phyloP scores from a whole-genome alignment of 176 grass and related monocot genomes.

The Phragmites australis region DNA sequence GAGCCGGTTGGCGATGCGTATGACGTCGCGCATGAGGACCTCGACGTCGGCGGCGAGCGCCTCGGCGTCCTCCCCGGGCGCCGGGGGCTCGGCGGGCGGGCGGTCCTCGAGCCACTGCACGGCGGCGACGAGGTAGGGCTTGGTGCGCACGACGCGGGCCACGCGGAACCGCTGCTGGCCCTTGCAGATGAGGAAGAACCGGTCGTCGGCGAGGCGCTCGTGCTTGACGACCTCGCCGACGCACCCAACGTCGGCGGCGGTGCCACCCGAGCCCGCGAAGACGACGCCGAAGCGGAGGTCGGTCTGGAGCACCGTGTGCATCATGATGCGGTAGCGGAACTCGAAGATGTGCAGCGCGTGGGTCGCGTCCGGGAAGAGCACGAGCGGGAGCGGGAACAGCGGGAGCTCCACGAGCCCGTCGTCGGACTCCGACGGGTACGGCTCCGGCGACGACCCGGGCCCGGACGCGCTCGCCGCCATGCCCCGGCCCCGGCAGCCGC shows the following conservation, averaged over 20 bases:
- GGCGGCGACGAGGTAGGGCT: conserved; percentile 93
- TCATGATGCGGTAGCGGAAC: conserved; percentile 97
- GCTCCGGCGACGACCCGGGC: conserved; percentile 28
- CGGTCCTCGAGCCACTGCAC: conserved; percentile 97
- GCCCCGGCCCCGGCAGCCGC: conserved; percentile 13
- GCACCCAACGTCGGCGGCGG: conserved; percentile 74
- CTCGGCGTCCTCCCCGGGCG: conserved; percentile 67
- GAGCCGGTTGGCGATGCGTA: conserved; percentile 91
- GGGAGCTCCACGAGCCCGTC: conserved; percentile 85
- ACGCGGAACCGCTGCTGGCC: conserved; percentile 97
- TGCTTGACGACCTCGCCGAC: conserved; percentile 97
- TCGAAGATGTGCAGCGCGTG: conserved; percentile 97
- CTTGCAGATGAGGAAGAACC: conserved; percentile 99
- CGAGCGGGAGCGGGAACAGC: conserved; percentile 88
- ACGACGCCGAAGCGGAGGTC: conserved; percentile 75
- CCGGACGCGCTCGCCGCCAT: conserved; percentile 19
- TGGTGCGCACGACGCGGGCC: conserved; percentile 59
- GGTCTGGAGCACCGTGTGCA: conserved; percentile 90
- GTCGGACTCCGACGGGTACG: conserved; percentile 24
- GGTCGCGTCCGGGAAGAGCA: conserved; percentile 86
- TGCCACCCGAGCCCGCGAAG: conserved; percentile 52
- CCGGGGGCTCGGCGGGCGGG: conserved; percentile 56
- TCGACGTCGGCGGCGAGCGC: conserved; percentile 81
- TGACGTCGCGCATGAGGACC: conserved; percentile 87
- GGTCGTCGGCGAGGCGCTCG: conserved; percentile 90